A percentile compares a stretch with the other conserved stretches of the same genome.
Conservation (phyloP, 2,329 filamentous ascomycete genomes). For the Diaporthe sp. region DNA sequence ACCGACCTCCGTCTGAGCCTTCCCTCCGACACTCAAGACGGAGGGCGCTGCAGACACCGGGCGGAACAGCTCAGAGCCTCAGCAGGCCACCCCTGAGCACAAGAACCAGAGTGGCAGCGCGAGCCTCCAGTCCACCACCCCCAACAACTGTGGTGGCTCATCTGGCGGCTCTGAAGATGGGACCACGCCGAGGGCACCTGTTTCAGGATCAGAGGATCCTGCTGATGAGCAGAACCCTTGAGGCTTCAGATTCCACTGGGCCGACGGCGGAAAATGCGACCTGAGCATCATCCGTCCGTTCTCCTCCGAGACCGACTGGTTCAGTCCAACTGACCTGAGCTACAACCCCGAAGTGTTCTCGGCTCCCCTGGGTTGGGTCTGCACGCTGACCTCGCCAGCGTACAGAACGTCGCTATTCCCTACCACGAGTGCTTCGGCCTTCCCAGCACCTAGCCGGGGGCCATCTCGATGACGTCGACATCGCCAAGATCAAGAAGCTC, state of each 20-base stretch:
- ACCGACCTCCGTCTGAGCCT: no score
- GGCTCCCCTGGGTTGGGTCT: no score
- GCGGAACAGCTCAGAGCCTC: constrained; percentile 43
- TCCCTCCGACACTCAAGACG: constrained; percentile 49
- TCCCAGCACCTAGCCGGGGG: background rate
- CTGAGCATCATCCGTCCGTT: no score
- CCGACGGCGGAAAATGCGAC: no score
- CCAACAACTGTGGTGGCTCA: constrained; percentile 48
- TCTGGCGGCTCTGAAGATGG: constrained; percentile 53
- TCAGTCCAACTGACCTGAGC: no score
- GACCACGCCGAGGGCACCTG: constrained; percentile 52
- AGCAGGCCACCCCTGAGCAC: constrained; percentile 50
- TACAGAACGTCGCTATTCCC: no score
- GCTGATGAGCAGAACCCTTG: no score
- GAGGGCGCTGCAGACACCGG: constrained; percentile 53
- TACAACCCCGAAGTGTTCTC: no score
- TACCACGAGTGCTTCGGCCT: no score
- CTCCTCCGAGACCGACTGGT: no score
- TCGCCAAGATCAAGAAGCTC: background rate
- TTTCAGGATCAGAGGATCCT: constrained; percentile 60
- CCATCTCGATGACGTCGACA: background rate
- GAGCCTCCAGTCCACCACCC: constrained; percentile 47
- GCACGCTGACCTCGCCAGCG: no score
- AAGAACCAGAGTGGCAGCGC: constrained; percentile 45
- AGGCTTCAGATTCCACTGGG: no score